Percentiles rank a stretch among this genome's conserved stretches.
phyloP scores from a whole-genome alignment of 192 early-diverging fungal species.

The Radiomyces spectabilis region DNA sequence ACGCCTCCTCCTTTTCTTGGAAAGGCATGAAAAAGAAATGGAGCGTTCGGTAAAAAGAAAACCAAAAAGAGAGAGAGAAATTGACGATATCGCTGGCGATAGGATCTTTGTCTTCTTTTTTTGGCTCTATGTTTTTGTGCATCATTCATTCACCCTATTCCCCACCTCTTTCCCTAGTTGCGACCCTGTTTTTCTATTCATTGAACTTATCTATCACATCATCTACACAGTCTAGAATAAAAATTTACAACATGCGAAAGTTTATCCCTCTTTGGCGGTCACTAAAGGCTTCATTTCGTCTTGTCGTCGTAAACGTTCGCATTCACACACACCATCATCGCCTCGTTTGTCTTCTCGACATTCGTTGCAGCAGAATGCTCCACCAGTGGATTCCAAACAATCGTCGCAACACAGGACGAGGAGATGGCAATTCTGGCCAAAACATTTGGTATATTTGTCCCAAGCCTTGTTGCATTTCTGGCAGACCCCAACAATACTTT shows the following conservation, averaged over 20 bases:
- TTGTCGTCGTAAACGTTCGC: conserved; percentile 11
- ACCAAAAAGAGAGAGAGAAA: neutral
- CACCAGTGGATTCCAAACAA: conserved; percentile 2
- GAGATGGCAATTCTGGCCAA: conserved; percentile 39
- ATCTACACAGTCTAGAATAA: too few relatives aligned
- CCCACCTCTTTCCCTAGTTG: too few relatives aligned
- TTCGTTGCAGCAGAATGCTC: conserved; percentile 32
- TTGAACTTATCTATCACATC: too few relatives aligned
- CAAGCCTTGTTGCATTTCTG: conserved; percentile 27
- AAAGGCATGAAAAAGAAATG: conserved; percentile 9
- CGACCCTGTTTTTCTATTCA: too few relatives aligned
- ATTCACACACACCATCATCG: conserved; percentile 5
- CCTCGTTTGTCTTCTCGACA: conserved; percentile 9
- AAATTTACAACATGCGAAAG: too few relatives aligned
- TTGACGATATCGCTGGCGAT: too few relatives aligned
- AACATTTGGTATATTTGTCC: conserved; percentile 45
- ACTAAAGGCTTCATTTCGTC: too few relatives aligned
- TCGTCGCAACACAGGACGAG: conserved; percentile 37
- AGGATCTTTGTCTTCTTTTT: too few relatives aligned
- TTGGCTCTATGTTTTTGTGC: too few relatives aligned
- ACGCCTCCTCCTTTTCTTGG: neutral
- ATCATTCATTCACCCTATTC: too few relatives aligned
- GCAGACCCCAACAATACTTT: conserved; percentile 27
- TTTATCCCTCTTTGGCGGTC: too few relatives aligned
- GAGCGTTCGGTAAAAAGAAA: neutral